These are phyloP conservation scores for Polyplosphaeria fusca DNA, from an alignment of 495 filamentous ascomycete genomes.

Conservation along the genomic window DNA sequence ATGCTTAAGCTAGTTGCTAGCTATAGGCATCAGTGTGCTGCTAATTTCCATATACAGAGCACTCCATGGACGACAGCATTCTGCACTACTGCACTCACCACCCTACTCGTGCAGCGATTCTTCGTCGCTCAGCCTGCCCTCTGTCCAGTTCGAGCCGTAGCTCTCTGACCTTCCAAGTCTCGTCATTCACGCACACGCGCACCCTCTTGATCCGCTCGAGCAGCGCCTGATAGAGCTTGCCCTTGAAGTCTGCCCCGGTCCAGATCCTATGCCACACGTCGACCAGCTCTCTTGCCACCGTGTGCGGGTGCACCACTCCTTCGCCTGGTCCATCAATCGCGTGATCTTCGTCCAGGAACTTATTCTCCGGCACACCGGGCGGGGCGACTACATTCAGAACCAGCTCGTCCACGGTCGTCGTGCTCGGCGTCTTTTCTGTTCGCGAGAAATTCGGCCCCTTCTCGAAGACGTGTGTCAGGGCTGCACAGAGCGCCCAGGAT, in stretches of 20 bases:
- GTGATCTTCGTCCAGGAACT: conserved; percentile 15
- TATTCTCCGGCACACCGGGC: conserved; percentile 11
- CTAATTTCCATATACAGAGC: too few relatives aligned
- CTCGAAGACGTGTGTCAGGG: conserved; percentile 24
- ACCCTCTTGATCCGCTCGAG: conserved; percentile 29
- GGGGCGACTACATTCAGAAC: conserved; percentile 29
- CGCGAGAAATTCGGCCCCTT: conserved; percentile 24
- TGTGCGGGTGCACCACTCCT: conserved; percentile 27
- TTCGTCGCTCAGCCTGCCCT: conserved; percentile 22
- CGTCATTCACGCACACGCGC: conserved; percentile 22
- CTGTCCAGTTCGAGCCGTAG: conserved; percentile 26
- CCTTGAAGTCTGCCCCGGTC: conserved; percentile 8
- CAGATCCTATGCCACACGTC: conserved; percentile 32
- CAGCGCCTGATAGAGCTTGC: conserved; percentile 16
- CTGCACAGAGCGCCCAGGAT: conserved; percentile 31
- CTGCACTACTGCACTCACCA: too few relatives aligned
- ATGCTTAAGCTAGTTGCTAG: too few relatives aligned
- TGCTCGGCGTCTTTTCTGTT: not conserved
- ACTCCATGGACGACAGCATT: too few relatives aligned
- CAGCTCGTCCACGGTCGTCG: conserved; percentile 25
- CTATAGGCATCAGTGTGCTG: too few relatives aligned
- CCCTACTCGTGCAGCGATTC: conserved; percentile 22
- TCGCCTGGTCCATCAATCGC: not conserved
- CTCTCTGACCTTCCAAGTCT: conserved; percentile 24
- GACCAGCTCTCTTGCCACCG: conserved; percentile 22